Conservation (phyloP, 2,329 filamentous ascomycete genomes). For the Monosporascus sp. region DNA sequence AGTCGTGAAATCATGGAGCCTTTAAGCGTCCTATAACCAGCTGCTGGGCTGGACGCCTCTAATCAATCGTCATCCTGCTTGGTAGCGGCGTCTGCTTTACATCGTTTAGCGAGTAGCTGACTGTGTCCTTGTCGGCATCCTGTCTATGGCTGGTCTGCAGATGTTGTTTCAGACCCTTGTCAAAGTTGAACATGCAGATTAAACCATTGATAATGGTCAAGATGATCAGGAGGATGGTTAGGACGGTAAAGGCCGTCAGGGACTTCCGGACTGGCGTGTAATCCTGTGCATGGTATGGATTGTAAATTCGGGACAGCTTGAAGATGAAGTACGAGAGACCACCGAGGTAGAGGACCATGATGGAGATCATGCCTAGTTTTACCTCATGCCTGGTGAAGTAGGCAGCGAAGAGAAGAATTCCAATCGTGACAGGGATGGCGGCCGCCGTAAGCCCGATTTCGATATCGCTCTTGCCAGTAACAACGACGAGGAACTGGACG, state of each 20-base stretch:
- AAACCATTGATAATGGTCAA: slow-evolving; percentile 83
- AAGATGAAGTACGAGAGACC: slow-evolving; percentile 94
- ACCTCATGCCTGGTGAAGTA: slow-evolving; percentile 82
- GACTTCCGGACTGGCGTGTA: slow-evolving; percentile 80
- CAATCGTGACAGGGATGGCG: slow-evolving; percentile 85
- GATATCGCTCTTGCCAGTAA: slow-evolving; percentile 60
- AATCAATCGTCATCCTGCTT: slow-evolving; percentile 59
- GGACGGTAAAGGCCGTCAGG: slow-evolving; percentile 86
- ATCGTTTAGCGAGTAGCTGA: slow-evolving; percentile 50
- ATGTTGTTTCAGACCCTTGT: slow-evolving; percentile 82
- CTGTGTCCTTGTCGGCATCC: slow-evolving; percentile 49
- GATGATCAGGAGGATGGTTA: slow-evolving; percentile 84
- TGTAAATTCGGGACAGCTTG: slow-evolving; percentile 96
- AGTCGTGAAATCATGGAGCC: neutral
- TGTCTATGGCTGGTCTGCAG: slow-evolving; percentile 51
- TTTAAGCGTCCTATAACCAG: neutral
- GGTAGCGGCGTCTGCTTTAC: slow-evolving; percentile 47
- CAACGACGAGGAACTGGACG: slow-evolving; percentile 93
- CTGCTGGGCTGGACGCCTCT: slow-evolving; percentile 13
- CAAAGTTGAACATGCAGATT: slow-evolving; percentile 86
- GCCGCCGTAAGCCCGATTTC: slow-evolving; percentile 85
- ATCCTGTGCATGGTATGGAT: slow-evolving; percentile 47
- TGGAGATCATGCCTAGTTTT: slow-evolving; percentile 66
- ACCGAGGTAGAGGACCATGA: slow-evolving; percentile 82
- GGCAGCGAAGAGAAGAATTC: slow-evolving; percentile 79